Percentiles rank a stretch among this genome's conserved stretches.
Conservation (phyloP, 2,329 filamentous ascomycete species). For the Fusarium mangiferae region DNA sequence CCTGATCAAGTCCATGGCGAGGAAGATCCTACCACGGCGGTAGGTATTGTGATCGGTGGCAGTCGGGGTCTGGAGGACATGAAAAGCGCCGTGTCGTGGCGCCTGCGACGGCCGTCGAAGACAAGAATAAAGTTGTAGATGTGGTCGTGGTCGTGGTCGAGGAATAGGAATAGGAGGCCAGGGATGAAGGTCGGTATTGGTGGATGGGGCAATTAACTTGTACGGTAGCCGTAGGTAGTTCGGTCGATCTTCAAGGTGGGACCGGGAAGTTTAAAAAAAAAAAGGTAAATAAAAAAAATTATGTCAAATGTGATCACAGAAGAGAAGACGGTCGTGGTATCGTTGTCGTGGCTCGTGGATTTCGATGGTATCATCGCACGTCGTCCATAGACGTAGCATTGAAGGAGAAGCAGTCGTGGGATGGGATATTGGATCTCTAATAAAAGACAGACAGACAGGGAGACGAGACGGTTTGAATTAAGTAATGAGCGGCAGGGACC, state of each 20-base stretch:
- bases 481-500: conserved; percentile 46
- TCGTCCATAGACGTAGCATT: conserved; percentile 19
- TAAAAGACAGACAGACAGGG: conserved; percentile 7
- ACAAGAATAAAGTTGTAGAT: not conserved
- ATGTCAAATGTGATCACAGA: conserved; percentile 14
- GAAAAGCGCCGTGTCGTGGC: conserved; percentile 44
- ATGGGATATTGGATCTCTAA: conserved; percentile 28
- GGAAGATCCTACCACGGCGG: conserved; percentile 46
- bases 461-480: conserved; percentile 31
- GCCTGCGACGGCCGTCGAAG: conserved; percentile 35
- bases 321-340: conserved; percentile 27
- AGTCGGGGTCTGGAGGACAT: conserved; percentile 40
- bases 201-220: conserved; percentile 14
- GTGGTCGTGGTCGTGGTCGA: not conserved
- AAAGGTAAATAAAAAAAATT: conserved; percentile 11
- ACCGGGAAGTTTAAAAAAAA: not conserved
- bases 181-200: conserved; percentile 15
- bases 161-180: conserved; percentile 34
- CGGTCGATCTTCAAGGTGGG: conserved; percentile 25
- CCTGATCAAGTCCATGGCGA: conserved; percentile 67
- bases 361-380: conserved; percentile 13
- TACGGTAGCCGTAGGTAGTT: conserved; percentile 9
- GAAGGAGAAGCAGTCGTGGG: conserved; percentile 8
- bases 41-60: conserved; percentile 54
- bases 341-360: conserved; percentile 34